Conservation (phyloP, 1,139 yeast species). For the Blastobotrys buckinghamii region DNA sequence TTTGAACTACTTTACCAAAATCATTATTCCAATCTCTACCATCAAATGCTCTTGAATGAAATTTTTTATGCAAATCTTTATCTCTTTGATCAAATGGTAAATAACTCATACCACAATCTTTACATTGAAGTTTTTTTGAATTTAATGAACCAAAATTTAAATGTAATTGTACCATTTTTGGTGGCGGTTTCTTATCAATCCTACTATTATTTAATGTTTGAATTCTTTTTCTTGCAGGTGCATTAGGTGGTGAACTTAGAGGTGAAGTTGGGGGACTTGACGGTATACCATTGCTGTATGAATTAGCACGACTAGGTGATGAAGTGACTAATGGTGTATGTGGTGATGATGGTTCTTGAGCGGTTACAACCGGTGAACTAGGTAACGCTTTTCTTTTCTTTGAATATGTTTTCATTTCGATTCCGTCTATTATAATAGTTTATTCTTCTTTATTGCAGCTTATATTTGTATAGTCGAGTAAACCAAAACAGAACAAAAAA, state of each 20-base stretch:
- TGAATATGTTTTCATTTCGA: conserved; percentile 1
- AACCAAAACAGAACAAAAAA: too few species aligned
- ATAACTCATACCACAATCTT: conserved; percentile 58
- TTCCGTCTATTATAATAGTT: too few species aligned
- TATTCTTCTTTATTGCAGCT: too few species aligned
- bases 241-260: conserved; percentile 1
- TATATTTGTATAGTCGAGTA: too few species aligned
- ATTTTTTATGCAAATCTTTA: conserved; percentile 42
- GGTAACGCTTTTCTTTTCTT: conserved; percentile 2
- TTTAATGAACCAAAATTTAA: conserved; percentile 7
- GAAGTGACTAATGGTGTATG: conserved; percentile 8
- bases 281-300: background rate
- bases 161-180: conserved; percentile 8
- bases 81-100: conserved; percentile 43
- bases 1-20: conserved; percentile 25
- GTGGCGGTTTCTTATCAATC: background rate
- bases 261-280: conserved; percentile 6
- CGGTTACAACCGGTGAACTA: conserved; percentile 1
- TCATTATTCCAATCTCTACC: conserved; percentile 44
- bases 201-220: background rate
- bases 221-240: background rate
- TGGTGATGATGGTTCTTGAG: conserved; percentile 1
- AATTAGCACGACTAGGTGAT: conserved; percentile 6
- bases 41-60: conserved; percentile 38
- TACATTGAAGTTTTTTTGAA: conserved; percentile 37